Percentiles rank a stretch among this genome's conserved stretches.
phyloP scores from a whole-genome alignment of 441 rosid species.

The Breynia disticha region DNA sequence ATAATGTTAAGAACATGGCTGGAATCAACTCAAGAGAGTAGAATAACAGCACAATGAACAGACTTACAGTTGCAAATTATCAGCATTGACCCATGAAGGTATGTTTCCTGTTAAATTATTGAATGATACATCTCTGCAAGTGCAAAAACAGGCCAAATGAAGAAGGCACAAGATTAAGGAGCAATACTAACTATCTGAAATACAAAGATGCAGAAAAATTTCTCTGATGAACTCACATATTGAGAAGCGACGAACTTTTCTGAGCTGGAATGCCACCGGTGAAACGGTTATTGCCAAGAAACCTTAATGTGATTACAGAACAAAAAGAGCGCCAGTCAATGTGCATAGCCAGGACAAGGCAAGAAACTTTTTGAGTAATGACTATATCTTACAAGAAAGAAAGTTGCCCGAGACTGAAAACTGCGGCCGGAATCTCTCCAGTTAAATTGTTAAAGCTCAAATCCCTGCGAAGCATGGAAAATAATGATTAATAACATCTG shows the following conservation, averaged over 20 bases:
- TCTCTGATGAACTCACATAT: slow-evolving; percentile 36
- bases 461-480: slow-evolving; percentile 30
- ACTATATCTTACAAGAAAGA: slow-evolving; percentile 6
- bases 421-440: slow-evolving; percentile 15
- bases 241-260: slow-evolving; percentile 38
- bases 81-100: slow-evolving; percentile 49
- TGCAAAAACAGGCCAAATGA: neutral
- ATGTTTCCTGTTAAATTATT: slow-evolving; percentile 51
- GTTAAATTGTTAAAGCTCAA: slow-evolving; percentile 40
- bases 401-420: slow-evolving; percentile 20
- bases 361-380: neutral
- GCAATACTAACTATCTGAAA: neutral
- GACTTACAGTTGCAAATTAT: slow-evolving; percentile 42
- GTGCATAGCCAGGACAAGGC: neutral
- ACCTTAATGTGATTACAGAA: slow-evolving; percentile 28
- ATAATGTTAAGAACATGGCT: neutral
- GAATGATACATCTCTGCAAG: slow-evolving; percentile 64
- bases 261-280: slow-evolving; percentile 43
- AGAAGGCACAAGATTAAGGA: neutral
- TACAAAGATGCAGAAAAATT: neutral
- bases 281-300: slow-evolving; percentile 50
- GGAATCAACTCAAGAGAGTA: too few species aligned
- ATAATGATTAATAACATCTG: neutral
- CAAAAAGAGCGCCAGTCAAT: slow-evolving; percentile 1
- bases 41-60: neutral